Evolutionary conservation across 1,139 yeast species (phyloP), one percentile per base, ranked within the genome.

Genomic region (Lizanozyma gosingica): DNA sequence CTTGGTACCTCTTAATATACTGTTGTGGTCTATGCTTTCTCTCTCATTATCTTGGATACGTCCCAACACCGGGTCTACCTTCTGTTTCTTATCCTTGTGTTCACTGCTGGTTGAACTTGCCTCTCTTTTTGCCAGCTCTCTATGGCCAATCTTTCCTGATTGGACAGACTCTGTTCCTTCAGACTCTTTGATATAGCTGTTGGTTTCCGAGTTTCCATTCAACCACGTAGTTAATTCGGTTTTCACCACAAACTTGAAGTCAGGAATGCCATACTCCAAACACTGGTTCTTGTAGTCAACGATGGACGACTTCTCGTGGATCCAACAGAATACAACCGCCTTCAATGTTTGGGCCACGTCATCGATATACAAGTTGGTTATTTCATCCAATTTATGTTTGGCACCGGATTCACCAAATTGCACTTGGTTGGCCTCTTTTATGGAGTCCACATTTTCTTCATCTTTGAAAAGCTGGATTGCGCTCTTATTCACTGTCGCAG

Each of bases 191-290:
- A 78, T 60, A 52, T 76, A 80, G 40, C 75, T 69, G 47, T 84
- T 78, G 4, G 70, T 61, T 37, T 73, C 79, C 4, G 76, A 67
- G 27, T 78, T 71, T 3, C 95, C 95, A 45, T 73, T 73, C 43
- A 90, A 69, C 90, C 94, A 88, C 16, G 87, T 76, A 40, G 81
- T 71, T 47, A 92, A 71, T 54, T 90, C 96, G 3, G 90, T 81
- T 60, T 94, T 81, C 49, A 87, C 95, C 58, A 86, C 65, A 56
- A 92, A 90, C 46, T 87, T 80, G 58, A 94, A 76, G 49, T 86
- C 86, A 3, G 78, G 69, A 35, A 90, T 71, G 3, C 77, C 74
- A 39, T 73, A 65, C 41, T 74, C 76, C 47, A 79, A 80, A 50
- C 96, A 85, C 40, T 76, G 80, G 17, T 80, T 74, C 47, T 87